Conservation (phyloP, 306 rosid species). For the Vigna mungo region DNA sequence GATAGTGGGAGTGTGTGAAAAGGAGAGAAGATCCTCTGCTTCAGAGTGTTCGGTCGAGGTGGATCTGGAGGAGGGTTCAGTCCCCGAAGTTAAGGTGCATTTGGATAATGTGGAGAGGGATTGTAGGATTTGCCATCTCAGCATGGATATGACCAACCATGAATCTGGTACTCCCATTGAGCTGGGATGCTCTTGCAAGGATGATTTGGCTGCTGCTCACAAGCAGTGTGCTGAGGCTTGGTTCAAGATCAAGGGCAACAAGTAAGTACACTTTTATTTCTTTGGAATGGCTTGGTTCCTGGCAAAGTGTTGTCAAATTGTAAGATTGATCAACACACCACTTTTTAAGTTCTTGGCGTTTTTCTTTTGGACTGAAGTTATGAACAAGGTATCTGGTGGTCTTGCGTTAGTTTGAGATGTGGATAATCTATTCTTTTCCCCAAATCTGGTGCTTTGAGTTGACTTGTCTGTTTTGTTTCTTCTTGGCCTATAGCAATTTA, state of each 20-base stretch:
- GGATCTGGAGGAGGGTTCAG: slow-evolving; percentile 67
- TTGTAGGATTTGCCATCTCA: slow-evolving; percentile 80
- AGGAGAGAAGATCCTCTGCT: slow-evolving; percentile 58
- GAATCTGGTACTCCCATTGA: slow-evolving; percentile 89
- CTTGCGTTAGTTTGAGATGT: slow-evolving; percentile 25
- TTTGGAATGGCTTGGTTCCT: slow-evolving; percentile 14
- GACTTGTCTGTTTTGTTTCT: slow-evolving; percentile 32
- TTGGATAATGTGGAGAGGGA: slow-evolving; percentile 77
- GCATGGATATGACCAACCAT: slow-evolving; percentile 74
- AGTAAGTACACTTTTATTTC: slow-evolving; percentile 58
- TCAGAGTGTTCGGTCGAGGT: slow-evolving; percentile 66
- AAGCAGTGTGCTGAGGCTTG: slow-evolving; percentile 96
- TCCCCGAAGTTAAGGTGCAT: slow-evolving; percentile 59
- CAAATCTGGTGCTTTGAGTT: slow-evolving; percentile 39
- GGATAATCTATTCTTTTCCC: background rate
- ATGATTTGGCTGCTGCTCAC: slow-evolving; percentile 95
- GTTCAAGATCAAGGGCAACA: slow-evolving; percentile 96
- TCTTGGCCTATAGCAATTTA: slow-evolving; percentile 5
- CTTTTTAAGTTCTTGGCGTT: slow-evolving; percentile 25
- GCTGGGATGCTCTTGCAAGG: slow-evolving; percentile 90
- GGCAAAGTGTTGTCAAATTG: slow-evolving; percentile 10
- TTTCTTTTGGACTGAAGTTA: slow-evolving; percentile 13
- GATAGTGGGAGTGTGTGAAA: slow-evolving; percentile 59
- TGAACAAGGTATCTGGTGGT: slow-evolving; percentile 10
- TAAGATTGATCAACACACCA: slow-evolving; percentile 24